Conservation (phyloP, 257 asterid species). For the Craterostigma plantagineum region DNA sequence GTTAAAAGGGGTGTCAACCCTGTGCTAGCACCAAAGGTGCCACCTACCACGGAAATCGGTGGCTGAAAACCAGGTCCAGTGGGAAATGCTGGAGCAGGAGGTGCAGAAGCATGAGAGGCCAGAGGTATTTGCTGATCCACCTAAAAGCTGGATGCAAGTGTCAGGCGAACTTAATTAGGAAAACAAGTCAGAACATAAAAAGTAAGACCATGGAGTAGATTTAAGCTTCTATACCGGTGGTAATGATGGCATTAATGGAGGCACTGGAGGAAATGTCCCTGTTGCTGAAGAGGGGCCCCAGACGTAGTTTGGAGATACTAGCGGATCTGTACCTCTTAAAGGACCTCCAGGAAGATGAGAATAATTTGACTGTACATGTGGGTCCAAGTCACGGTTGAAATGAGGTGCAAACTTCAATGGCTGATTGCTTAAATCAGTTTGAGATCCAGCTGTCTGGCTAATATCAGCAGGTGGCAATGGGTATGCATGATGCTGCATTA, state of each 20-base stretch:
- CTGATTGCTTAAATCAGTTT: constrained; percentile 35
- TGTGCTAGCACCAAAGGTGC: constrained; percentile 46
- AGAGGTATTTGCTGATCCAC: constrained; percentile 44
- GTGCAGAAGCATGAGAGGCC: constrained; percentile 51
- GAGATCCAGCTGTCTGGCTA: constrained; percentile 24
- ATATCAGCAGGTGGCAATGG: constrained; percentile 21
- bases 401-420: constrained; percentile 56
- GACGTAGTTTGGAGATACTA: constrained; percentile 37
- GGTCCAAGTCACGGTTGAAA: constrained; percentile 29
- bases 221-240: constrained; percentile 29
- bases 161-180: constrained; percentile 2
- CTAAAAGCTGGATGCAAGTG: constrained; percentile 24
- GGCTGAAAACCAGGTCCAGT: constrained; percentile 56
- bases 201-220: constrained; percentile 6
- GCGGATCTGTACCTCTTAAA: constrained; percentile 43
- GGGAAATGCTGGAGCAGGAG: constrained; percentile 46
- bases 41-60: constrained; percentile 29
- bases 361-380: constrained; percentile 28
- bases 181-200: constrained; percentile 4
- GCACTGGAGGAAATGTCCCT: constrained; percentile 36
- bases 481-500: constrained; percentile 30
- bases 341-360: constrained; percentile 27
- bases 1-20: constrained; percentile 44
- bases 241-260: constrained; percentile 33
- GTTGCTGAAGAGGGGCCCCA: constrained; percentile 51